A percentile compares a stretch with the other conserved stretches of the same genome.
These are phyloP conservation scores for Mycena metata DNA, from an alignment of 768 basidiomycete genomes.

Conservation along the genomic window DNA sequence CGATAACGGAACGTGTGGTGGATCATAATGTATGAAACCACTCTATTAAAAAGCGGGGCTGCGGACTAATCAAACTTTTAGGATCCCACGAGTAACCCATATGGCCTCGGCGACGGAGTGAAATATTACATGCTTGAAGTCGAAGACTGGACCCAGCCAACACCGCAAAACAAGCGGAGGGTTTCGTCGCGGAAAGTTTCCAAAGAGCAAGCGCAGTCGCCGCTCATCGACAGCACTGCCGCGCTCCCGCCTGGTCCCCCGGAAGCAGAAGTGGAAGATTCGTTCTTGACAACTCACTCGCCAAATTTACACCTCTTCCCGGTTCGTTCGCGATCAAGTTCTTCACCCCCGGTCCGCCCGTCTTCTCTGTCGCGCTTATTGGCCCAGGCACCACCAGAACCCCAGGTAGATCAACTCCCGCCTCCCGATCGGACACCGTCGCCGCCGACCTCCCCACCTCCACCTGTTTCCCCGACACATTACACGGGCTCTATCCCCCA, in stretches of 20 bases:
- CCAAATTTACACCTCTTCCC: constrained; percentile 80
- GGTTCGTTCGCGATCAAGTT: constrained; percentile 71
- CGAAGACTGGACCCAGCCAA: constrained; percentile 91
- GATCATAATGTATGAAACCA: constrained; percentile 73
- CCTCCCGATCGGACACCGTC: constrained; percentile 49
- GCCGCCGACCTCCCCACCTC: constrained; percentile 53
- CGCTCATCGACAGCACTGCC: constrained; percentile 49
- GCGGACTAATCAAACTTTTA: constrained; percentile 46
- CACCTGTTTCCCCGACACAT: constrained; percentile 53
- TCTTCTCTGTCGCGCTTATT: constrained; percentile 85
- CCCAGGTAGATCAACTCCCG: constrained; percentile 42
- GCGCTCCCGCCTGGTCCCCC: constrained; percentile 70
- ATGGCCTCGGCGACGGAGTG: constrained; percentile 87
- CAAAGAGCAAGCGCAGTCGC: constrained; percentile 55
- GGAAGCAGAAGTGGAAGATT: constrained; percentile 79
- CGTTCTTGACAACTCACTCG: constrained; percentile 73
- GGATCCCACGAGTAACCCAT: constrained; percentile 91
- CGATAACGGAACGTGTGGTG: constrained; percentile 87
- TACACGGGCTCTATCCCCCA: constrained; percentile 53
- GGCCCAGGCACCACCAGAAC: constrained; percentile 76
- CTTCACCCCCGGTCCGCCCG: constrained; percentile 77
- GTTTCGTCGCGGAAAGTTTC: constrained; percentile 65
- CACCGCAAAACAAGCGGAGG: constrained; percentile 70
- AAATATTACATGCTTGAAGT: constrained; percentile 96
- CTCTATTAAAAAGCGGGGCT: constrained; percentile 22